Conservation (phyloP, 1,139 yeast species). For the Taphrina pruni region DNA sequence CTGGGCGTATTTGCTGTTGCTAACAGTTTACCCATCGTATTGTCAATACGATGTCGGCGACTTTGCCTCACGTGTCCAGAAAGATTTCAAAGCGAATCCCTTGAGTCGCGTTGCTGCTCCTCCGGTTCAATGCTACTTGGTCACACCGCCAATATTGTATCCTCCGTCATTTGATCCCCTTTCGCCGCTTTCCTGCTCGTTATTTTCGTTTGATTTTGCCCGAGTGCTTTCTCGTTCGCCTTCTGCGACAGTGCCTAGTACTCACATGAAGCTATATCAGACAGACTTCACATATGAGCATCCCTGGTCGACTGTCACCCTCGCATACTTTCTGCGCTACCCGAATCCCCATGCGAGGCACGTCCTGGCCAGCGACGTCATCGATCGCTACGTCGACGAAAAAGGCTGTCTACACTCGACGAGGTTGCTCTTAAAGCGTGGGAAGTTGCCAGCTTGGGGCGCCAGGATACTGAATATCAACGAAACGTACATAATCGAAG, state of each 20-base stretch:
- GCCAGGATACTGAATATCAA: conserved; percentile 63
- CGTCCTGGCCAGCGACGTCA: conserved; percentile 82
- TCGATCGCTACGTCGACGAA: conserved; percentile 63
- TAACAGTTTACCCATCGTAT: no score
- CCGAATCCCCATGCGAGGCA: conserved; percentile 93
- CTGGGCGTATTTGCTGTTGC: no score
- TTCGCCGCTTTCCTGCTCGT: background rate
- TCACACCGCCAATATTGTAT: no score
- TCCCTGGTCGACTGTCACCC: conserved; percentile 74
- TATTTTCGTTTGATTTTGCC: background rate
- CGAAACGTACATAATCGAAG: conserved; percentile 74
- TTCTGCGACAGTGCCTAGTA: background rate
- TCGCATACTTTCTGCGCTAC: conserved; percentile 82
- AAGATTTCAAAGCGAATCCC: background rate
- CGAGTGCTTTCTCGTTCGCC: background rate
- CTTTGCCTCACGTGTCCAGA: no score
- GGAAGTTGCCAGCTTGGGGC: conserved; percentile 80
- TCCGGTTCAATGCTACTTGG: no score
- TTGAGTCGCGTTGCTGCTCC: no score
- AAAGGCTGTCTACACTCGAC: conserved; percentile 75
- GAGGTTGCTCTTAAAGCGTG: conserved; percentile 75
- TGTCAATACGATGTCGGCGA: no score
- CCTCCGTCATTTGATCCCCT: no score
- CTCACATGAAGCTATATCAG: conserved; percentile 33
- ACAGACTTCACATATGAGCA: conserved; percentile 44